phyloP scores from a whole-genome alignment of 306 rosid species.

The Dryas octopetala region DNA sequence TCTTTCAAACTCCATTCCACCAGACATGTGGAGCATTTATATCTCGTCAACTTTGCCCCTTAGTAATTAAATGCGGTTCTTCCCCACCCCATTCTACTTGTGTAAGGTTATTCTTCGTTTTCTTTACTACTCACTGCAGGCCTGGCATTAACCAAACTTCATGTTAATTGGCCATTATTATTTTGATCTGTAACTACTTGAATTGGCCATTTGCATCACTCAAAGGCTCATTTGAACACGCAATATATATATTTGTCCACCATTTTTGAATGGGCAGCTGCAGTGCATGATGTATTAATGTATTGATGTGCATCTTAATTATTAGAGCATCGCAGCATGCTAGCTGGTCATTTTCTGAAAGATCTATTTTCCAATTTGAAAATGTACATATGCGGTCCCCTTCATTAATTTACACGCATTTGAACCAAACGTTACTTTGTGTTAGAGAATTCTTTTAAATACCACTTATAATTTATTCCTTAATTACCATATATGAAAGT shows the following conservation, averaged over 20 bases:
- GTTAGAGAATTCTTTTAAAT: neutral
- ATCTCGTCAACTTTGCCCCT: neutral
- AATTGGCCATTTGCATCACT: slow-evolving; percentile 10
- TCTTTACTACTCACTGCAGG: neutral
- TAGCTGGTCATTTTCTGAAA: slow-evolving; percentile 14
- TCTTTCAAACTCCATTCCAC: neutral
- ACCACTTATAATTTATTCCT: too few relatives aligned
- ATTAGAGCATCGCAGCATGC: neutral
- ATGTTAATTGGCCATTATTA: neutral
- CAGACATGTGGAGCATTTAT: slow-evolving; percentile 4
- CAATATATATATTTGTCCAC: neutral
- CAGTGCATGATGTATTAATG: neutral
- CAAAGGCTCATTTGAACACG: slow-evolving; percentile 4
- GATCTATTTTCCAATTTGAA: neutral
- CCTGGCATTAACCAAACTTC: neutral
- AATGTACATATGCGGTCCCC: neutral
- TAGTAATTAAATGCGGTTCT: neutral
- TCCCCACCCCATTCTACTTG: neutral
- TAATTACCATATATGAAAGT: too few relatives aligned
- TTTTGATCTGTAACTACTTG: slow-evolving; percentile 3
- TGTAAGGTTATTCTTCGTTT: neutral
- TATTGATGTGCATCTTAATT: neutral
- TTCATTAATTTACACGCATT: neutral
- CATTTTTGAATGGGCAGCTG: neutral
- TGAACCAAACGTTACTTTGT: neutral